Percentiles rank a stretch among this genome's conserved stretches.
These are phyloP conservation scores for Trichophyton simii DNA, from an alignment of 2,329 filamentous ascomycete species.

Conservation along the genomic window DNA sequence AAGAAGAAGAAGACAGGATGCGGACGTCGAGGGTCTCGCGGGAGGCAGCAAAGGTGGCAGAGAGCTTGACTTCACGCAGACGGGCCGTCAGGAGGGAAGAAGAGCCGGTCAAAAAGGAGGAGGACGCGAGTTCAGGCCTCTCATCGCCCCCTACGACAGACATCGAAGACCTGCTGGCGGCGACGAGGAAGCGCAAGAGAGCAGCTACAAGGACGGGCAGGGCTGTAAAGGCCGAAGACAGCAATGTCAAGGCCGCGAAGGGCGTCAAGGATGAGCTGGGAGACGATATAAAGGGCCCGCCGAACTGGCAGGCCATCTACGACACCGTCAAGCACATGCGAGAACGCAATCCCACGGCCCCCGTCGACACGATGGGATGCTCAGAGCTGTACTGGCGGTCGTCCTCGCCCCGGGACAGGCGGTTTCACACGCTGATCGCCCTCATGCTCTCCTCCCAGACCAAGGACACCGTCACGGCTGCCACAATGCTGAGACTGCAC, in stretches of 20 bases:
- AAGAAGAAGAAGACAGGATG: constrained; percentile 29
- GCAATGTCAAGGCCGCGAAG: constrained; percentile 13
- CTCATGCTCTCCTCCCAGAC: constrained; percentile 90
- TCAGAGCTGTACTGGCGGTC: constrained; percentile 38
- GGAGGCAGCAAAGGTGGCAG: constrained; percentile 47
- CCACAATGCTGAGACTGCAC: constrained; percentile 67
- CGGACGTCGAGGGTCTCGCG: constrained; percentile 46
- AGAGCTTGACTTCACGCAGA: constrained; percentile 31
- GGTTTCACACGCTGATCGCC: constrained; percentile 76
- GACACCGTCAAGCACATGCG: constrained; percentile 64
- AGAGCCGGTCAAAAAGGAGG: not conserved
- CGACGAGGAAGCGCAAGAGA: constrained; percentile 37
- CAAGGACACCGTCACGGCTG: constrained; percentile 80
- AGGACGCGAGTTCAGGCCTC: constrained; percentile 19
- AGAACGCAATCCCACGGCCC: constrained; percentile 53
- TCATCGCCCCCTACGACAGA: constrained; percentile 33
- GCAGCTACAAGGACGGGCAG: constrained; percentile 18
- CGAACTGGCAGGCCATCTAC: constrained; percentile 78
- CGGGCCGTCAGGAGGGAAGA: not conserved
- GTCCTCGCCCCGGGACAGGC: constrained; percentile 43
- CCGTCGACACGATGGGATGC: constrained; percentile 97
- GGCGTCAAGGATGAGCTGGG: constrained; percentile 1
- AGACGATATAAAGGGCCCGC: constrained; percentile 44
- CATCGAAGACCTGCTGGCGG: constrained; percentile 45
- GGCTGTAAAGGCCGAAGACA: constrained; percentile 19